Evolutionary conservation across 805 yeast genomes (phyloP), one percentile per base, ranked within the genome.

Genomic region (Debaryomyces maramus): DNA sequence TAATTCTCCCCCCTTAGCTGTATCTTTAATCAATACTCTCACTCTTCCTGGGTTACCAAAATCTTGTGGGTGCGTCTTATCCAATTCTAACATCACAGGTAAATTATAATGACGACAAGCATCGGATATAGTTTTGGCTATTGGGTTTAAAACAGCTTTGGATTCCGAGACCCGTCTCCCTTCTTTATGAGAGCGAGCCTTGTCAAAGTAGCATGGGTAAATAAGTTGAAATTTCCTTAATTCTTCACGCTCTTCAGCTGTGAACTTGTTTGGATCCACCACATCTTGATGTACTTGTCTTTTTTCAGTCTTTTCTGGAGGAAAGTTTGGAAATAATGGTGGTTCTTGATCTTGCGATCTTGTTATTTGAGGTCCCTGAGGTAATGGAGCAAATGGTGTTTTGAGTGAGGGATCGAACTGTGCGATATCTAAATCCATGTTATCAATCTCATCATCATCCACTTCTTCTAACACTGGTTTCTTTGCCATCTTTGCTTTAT

Each of bases 21-120:
- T 50, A 36, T 60, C 63, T 53, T 80, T 83, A 29, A 88, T 49
- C 32, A 80, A 68, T 16, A 89, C 84, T 50, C 96, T 78, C 24
- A 93, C 90, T 54, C 98, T 76, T n/a, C 99, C 99, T 4, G 97
- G 95, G 57, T 91, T 91, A 49, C 98, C 95, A 76, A 84, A 93
- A 64, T 91, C 98, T 61, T 90, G 96, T 9, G 98, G 98, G 64
- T 91, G 99, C 1, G 85, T 63, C 66, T 89, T 93, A 44, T 85
- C 88, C 45, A 91, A 81, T 63, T 87, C 93, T 42, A 81, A 71
- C 31, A 83, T 69, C 2, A 71, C 67, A 2, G 72, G 72, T 29
- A 70, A 44, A 20, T 56, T 50, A 39, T 67, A 48, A n/a, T 40
- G 43, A 21, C 70, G 56, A 73, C 73, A 74, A 14, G 96, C 97